phyloP scores from a whole-genome alignment of 495 filamentous ascomycete species.

The Podospora pseudopauciseta region DNA sequence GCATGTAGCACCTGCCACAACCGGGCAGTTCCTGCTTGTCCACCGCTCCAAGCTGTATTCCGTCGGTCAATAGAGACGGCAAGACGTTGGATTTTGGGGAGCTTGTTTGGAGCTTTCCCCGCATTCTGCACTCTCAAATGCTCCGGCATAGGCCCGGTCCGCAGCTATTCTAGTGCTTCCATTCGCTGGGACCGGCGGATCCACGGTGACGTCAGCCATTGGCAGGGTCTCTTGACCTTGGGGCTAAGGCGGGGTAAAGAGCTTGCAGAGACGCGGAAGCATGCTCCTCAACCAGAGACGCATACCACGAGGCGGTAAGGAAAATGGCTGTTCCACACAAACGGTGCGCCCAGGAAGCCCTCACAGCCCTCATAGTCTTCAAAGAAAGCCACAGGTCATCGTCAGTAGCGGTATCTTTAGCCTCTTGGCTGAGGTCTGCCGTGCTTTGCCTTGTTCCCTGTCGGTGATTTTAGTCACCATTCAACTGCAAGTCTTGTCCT shows the following conservation, averaged over 20 bases:
- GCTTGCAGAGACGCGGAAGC: not conserved
- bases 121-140: constrained; percentile 2
- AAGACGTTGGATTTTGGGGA: not conserved
- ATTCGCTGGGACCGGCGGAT: constrained; percentile 12
- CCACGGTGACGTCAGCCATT: constrained; percentile 16
- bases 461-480: not conserved
- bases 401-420: not conserved
- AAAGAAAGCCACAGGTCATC: not conserved
- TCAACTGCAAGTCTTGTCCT: not conserved
- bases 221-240: constrained; percentile 4
- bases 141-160: constrained; percentile 13
- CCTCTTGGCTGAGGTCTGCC: not conserved
- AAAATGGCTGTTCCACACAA: not conserved
- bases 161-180: not conserved
- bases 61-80: constrained; percentile 1
- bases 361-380: not conserved
- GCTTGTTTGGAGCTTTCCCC: constrained; percentile 7
- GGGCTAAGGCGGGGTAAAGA: constrained; percentile 2
- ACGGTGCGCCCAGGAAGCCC: not conserved
- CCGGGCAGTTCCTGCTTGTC: not conserved
- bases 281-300: not conserved
- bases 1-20: constrained; percentile 3
- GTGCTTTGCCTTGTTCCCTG: no score
- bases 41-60: not conserved
- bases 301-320: not conserved